Evolutionary conservation across 257 asterid species (phyloP), one percentile per base, ranked within the genome.

Genomic region (Paulownia fortunei): DNA sequence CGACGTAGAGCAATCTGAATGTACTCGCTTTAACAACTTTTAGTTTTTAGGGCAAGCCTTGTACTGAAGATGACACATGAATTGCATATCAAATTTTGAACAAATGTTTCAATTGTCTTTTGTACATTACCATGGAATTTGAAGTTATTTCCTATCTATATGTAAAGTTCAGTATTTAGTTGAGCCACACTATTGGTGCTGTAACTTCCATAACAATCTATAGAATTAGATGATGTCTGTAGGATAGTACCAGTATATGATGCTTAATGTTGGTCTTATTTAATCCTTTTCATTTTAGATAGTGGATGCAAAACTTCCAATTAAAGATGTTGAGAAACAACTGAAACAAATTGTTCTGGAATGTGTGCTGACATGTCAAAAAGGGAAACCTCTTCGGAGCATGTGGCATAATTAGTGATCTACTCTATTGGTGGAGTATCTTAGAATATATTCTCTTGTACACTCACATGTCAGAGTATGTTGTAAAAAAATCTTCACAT

Each of bases 251-350:
- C 42, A n/a, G 18, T 2, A 5, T 58, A 4, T n/a, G 4, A 30
- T 26, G 5, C 8, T 16, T 61, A 63, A 79, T 42, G 39, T 16
- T 76, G 72, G 52, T 24, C 23, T 11, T 72, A 3, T 73, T 67
- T 63, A 11, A 4, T 70, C 21, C 44, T 65, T 23, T 55, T 30
- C 9, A 16, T 82, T 84, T 81, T 73, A 91, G 97, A 76, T 82
- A 11, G 54, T 91, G 37, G 94, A 91, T 82, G 94, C 92, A 61
- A 82, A 86, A 42, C 86, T 83, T 70, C 74, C 92, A 13, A 59
- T 91, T 42, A 92, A 85, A 81, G 94, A 88, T 16, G 82, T 91
- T 54, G 91, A 87, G 87, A 85, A 84, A 42, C 83, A 76, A 78
- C 80, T 89, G 44, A 81, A 76, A 59, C 85, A 86, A 42, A 65